These are phyloP conservation scores for Chalara sp. DNA, from an alignment of 2,329 filamentous ascomycete species.

Conservation along the genomic window DNA sequence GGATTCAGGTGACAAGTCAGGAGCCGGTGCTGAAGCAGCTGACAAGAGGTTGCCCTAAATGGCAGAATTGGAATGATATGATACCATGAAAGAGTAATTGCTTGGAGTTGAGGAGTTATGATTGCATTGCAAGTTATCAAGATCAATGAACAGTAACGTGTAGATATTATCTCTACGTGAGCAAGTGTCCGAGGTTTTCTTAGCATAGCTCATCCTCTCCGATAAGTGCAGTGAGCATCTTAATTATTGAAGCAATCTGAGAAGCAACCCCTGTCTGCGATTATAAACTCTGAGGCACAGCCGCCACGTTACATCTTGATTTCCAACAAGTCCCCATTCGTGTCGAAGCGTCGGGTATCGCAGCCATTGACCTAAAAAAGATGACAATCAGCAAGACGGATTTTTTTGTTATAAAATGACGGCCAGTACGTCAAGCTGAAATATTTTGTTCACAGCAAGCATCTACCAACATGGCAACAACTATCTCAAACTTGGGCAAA, in stretches of 20 bases:
- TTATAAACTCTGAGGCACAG: background rate
- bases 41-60: constrained; percentile 21
- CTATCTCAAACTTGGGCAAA: background rate
- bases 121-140: constrained; percentile 26
- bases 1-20: constrained; percentile 17
- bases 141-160: constrained; percentile 4
- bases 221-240: too few species aligned
- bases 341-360: too few species aligned
- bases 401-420: background rate
- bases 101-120: constrained; percentile 7
- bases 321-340: too few species aligned
- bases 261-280: background rate
- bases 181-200: background rate
- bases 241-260: too few species aligned
- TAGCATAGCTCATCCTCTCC: background rate
- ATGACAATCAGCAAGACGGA: too few species aligned
- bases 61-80: background rate
- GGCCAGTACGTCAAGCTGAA: background rate
- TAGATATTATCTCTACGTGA: background rate
- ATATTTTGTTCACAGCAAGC: background rate
- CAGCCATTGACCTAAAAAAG: too few species aligned
- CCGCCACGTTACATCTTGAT: background rate
- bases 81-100: background rate
- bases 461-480: background rate
- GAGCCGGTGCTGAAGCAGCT: constrained; percentile 20